Conservation (phyloP, 306 rosid species). For the Delonix regia region DNA sequence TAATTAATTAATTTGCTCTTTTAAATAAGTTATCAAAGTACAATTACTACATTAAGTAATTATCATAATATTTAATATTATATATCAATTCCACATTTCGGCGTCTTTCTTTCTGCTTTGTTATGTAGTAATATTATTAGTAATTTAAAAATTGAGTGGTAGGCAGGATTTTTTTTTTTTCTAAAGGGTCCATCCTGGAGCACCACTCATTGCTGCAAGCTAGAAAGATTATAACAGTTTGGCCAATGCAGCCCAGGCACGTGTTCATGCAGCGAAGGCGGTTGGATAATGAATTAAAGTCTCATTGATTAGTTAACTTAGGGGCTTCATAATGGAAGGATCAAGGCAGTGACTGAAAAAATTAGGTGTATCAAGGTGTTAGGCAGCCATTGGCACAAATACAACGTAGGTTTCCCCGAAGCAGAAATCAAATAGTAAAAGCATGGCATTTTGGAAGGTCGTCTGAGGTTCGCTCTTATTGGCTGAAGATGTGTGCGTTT, state of each 20-base stretch:
- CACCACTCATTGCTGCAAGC: conserved; percentile 8
- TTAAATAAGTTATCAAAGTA: conserved; percentile 31
- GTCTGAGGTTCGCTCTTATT: conserved; percentile 6
- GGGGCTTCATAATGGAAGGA: not conserved
- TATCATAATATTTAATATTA: conserved; percentile 39
- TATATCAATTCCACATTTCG: conserved; percentile 32
- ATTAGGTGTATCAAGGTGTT: conserved; percentile 4
- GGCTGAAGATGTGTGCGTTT: conserved; percentile 21
- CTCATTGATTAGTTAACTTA: not conserved
- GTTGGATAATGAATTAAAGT: conserved; percentile 15
- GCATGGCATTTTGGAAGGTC: conserved; percentile 7
- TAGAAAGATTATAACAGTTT: conserved; percentile 38
- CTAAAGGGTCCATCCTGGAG: not conserved
- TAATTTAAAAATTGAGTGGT: conserved; percentile 37
- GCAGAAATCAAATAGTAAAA: not conserved
- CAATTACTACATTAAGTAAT: conserved; percentile 17
- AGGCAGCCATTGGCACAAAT: conserved; percentile 29
- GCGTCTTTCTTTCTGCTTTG: conserved; percentile 14
- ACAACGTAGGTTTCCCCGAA: conserved; percentile 33
- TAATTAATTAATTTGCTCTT: not conserved
- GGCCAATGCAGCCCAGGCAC: conserved; percentile 24
- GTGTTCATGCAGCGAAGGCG: conserved; percentile 23
- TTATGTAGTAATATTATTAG: not conserved
- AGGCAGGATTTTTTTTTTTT: not conserved
- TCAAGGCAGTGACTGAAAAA: not conserved